Conservation (phyloP, 176 grass and related monocot genomes). For the Stipa capillata region DNA sequence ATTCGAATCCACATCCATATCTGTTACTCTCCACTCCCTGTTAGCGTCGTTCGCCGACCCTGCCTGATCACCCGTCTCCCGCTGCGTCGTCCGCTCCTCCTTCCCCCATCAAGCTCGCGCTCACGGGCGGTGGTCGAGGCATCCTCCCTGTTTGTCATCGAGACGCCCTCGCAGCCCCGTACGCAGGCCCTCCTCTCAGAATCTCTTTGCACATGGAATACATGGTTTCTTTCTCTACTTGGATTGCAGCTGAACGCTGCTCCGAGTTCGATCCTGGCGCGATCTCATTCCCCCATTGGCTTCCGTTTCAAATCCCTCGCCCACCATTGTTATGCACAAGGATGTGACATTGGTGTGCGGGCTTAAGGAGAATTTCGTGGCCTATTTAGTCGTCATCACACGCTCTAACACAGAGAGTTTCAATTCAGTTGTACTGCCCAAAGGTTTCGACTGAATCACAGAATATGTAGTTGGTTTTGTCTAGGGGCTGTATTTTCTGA, state of each 20-base stretch:
- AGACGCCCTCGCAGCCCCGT: no score
- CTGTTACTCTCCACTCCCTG: no score
- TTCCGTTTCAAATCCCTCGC: background rate
- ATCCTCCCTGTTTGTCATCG: no score
- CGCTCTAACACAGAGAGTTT: background rate
- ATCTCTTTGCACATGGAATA: no score
- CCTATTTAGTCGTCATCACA: background rate
- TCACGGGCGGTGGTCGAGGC: no score
- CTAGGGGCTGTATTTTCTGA: background rate
- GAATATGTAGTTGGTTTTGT: background rate
- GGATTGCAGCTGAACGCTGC: background rate
- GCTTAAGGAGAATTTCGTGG: no score
- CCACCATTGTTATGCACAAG: background rate
- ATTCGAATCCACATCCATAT: background rate
- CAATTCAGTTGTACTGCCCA: background rate
- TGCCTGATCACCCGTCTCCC: no score
- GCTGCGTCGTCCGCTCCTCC: no score
- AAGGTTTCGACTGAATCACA: background rate
- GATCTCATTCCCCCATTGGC: background rate
- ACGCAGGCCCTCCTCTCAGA: background rate
- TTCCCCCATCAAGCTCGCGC: no score
- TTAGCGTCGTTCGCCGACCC: no score
- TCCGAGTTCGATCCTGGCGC: background rate
- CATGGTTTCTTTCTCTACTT: background rate
- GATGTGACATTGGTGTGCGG: background rate